These are phyloP conservation scores for Dictyostelium capitatum DNA, from an alignment of 78 protist genomes.

Conservation along the genomic window DNA sequence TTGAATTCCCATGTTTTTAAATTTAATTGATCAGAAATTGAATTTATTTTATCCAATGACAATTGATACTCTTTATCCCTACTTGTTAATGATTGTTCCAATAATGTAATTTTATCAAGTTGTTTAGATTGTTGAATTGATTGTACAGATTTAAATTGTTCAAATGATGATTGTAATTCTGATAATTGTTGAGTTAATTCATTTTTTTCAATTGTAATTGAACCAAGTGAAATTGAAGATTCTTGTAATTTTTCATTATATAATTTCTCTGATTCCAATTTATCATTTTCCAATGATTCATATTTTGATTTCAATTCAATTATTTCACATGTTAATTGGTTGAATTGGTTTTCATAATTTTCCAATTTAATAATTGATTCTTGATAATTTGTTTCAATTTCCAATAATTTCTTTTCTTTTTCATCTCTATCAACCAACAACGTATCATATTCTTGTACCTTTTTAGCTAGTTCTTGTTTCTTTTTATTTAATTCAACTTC, in stretches of 20 bases:
- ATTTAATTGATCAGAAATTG: background rate
- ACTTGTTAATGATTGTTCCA: background rate
- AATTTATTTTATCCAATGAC: background rate
- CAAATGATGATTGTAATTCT: background rate
- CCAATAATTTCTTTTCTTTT: background rate
- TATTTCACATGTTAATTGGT: background rate
- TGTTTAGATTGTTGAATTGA: background rate
- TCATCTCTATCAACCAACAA: background rate
- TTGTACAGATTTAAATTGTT: background rate
- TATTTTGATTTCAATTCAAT: background rate
- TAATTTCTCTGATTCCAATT: no score
- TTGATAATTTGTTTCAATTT: background rate
- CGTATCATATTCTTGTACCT: background rate
- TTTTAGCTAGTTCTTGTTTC: background rate
- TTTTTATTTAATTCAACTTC: background rate
- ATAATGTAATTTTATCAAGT: background rate
- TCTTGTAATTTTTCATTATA: no score
- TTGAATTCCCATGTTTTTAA: conserved; percentile 2
- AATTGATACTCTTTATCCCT: background rate
- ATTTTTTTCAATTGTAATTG: background rate
- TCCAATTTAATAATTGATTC: background rate
- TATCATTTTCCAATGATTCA: background rate
- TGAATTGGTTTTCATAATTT: background rate
- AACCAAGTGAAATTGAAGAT: no score
- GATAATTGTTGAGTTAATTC: background rate